These are phyloP conservation scores for Pezicula radicicola DNA, from an alignment of 2,329 filamentous ascomycete species.

Conservation along the genomic window DNA sequence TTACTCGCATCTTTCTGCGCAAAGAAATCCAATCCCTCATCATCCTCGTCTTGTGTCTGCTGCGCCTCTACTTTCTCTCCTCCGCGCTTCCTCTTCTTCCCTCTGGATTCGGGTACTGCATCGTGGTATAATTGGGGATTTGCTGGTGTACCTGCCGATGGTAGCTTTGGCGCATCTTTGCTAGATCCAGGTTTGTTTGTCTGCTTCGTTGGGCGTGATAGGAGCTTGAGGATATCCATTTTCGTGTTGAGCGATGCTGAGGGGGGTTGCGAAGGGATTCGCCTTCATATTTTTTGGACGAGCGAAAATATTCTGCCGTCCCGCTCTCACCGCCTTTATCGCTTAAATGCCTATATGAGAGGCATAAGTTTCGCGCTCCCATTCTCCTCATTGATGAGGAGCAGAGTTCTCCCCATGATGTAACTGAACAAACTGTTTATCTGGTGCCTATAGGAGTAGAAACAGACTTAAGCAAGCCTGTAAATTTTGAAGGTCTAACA, in stretches of 20 bases:
- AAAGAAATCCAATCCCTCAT: constrained; percentile 53
- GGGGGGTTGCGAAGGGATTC: not conserved
- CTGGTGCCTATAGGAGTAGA: too few relatives aligned
- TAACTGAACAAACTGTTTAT: too few relatives aligned
- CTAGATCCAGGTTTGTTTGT: constrained; percentile 27
- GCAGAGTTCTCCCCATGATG: too few relatives aligned
- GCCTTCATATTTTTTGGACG: not conserved
- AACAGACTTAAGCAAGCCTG: too few relatives aligned
- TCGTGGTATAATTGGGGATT: constrained; percentile 72
- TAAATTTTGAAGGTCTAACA: too few relatives aligned
- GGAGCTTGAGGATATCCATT: constrained; percentile 66
- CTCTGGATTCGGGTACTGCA: constrained; percentile 36
- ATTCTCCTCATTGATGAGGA: too few relatives aligned
- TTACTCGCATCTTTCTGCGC: constrained; percentile 38
- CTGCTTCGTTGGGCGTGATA: constrained; percentile 67
- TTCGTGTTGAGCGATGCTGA: constrained; percentile 3
- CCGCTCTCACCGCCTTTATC: not conserved
- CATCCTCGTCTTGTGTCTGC: constrained; percentile 30
- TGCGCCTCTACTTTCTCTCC: constrained; percentile 27
- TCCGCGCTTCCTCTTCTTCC: constrained; percentile 55
- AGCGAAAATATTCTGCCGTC: constrained; percentile 4
- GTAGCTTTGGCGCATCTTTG: constrained; percentile 44
- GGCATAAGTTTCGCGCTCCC: too few relatives aligned
- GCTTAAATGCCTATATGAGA: too few relatives aligned
- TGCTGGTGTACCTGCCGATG: constrained; percentile 59